Evolutionary conservation across 2,329 filamentous ascomycete genomes (phyloP).

Genomic region (Zymoseptoria tritici): DNA sequence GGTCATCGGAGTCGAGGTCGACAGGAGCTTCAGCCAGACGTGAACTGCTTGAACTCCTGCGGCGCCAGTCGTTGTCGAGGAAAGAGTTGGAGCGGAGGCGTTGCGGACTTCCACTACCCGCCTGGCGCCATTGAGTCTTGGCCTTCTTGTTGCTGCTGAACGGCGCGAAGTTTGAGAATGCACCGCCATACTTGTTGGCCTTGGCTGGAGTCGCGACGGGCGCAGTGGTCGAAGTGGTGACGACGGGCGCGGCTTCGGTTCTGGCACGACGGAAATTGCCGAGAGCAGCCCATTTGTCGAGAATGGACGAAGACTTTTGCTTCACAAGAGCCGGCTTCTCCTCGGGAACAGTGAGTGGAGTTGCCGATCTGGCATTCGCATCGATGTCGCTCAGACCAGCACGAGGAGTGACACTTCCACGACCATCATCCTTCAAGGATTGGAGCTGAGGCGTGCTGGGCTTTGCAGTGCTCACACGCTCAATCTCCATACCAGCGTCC

Average conservation of each 20-base stretch:
- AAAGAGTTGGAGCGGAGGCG: constrained; percentile 28
- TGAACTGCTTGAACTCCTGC: constrained; percentile 30
- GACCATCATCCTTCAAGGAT: constrained; percentile 40
- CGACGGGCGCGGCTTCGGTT: constrained; percentile 36
- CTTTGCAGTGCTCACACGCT: constrained; percentile 33
- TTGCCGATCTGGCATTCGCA: constrained; percentile 39
- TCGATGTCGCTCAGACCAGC: constrained; percentile 47
- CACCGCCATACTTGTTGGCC: constrained; percentile 25
- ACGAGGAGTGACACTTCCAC: constrained; percentile 44
- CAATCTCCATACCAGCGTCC: constrained; percentile 38
- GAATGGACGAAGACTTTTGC: constrained; percentile 41
- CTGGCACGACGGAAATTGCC: constrained; percentile 74
- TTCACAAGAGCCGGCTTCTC: constrained; percentile 32
- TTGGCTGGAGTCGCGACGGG: constrained; percentile 26
- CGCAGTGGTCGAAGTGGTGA: constrained; percentile 28
- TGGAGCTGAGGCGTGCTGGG: constrained; percentile 52
- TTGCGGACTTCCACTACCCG: constrained; percentile 20
- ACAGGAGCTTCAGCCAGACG: neutral
- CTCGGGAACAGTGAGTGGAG: constrained; percentile 26
- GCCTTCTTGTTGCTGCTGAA: constrained; percentile 30
- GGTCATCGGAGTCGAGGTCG: constrained; percentile 39
- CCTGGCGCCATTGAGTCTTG: constrained; percentile 23
- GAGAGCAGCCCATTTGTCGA: constrained; percentile 86
- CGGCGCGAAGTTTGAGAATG: constrained; percentile 26
- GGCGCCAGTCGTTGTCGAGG: constrained; percentile 34